These are phyloP conservation scores for Ceratobasidium theobromae DNA, from an alignment of 1,284 basidiomycete genomes.

Conservation along the genomic window DNA sequence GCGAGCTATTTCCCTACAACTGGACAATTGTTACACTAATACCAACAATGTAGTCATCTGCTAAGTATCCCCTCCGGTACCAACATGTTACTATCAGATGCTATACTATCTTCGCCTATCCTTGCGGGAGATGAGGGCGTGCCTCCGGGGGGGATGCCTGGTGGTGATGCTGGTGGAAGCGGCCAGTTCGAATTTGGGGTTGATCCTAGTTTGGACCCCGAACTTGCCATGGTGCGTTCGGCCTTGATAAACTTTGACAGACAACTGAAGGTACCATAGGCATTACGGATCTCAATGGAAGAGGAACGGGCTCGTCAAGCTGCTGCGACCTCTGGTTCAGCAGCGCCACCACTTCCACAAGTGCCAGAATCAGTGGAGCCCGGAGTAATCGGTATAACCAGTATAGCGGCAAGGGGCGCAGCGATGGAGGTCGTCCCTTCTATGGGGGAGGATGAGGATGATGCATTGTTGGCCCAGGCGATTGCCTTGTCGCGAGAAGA, in stretches of 20 bases:
- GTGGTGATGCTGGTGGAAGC: conserved; percentile 49
- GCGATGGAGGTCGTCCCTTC: conserved; percentile 36
- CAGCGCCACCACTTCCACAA: conserved; percentile 36
- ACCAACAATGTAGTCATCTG: conserved; percentile 64
- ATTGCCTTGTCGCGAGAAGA: conserved; percentile 39
- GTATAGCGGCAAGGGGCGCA: conserved; percentile 43
- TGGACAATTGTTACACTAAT: conserved; percentile 8
- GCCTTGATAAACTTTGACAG: background rate
- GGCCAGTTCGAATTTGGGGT: conserved; percentile 86
- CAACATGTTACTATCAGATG: conserved; percentile 77
- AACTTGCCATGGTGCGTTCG: conserved; percentile 85
- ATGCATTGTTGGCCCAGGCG: conserved; percentile 39
- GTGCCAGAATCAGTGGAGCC: conserved; percentile 32
- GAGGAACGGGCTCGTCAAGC: conserved; percentile 91
- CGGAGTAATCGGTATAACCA: background rate
- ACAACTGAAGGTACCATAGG: conserved; percentile 52
- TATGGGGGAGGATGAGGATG: conserved; percentile 38
- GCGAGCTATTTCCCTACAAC: conserved; percentile 50
- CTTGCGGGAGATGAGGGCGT: conserved; percentile 75
- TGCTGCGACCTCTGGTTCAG: conserved; percentile 48
- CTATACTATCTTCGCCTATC: conserved; percentile 78
- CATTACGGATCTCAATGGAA: conserved; percentile 95
- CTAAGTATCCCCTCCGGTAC: conserved; percentile 77
- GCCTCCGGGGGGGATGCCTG: conserved; percentile 50
- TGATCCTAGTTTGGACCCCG: conserved; percentile 93